Evolutionary conservation across 345 rosid genomes (phyloP).

Genomic region (Populus nigra): DNA sequence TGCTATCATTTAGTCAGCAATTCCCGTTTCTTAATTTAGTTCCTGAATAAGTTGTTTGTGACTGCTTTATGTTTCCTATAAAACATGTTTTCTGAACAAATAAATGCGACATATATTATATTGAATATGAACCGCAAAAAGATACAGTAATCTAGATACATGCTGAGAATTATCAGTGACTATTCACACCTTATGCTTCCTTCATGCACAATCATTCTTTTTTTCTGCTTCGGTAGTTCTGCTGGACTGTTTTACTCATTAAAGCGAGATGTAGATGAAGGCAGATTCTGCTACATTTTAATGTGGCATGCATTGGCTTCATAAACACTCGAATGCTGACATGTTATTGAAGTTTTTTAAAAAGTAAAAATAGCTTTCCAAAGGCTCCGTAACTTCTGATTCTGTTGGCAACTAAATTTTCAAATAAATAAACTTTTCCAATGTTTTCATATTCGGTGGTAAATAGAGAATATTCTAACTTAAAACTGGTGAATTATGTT

Average conservation of each 20-base stretch:
- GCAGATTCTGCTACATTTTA: not conserved
- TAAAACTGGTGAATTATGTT: not conserved
- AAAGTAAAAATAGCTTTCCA: not conserved
- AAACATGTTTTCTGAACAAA: not conserved
- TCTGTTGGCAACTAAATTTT: not conserved
- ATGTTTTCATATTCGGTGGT: not conserved
- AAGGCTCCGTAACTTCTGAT: not conserved
- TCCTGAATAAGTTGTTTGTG: not conserved
- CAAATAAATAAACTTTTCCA: too few species aligned
- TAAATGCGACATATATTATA: not conserved
- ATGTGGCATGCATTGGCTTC: not conserved
- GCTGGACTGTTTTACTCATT: not conserved
- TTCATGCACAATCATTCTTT: not conserved
- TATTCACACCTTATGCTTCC: not conserved
- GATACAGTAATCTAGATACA: not conserved
- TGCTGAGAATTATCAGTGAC: not conserved
- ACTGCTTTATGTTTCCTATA: not conserved
- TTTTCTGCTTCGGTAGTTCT: not conserved
- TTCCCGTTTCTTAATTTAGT: not conserved
- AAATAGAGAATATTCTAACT: not conserved
- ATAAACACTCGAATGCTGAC: not conserved
- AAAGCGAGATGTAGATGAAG: not conserved
- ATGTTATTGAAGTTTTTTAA: not conserved
- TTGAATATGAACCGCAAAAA: not conserved
- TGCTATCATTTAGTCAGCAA: too few species aligned